Evolutionary conservation across 495 filamentous ascomycete genomes (phyloP), one percentile per base, ranked within the genome.

Genomic region (Penicillium manginii): DNA sequence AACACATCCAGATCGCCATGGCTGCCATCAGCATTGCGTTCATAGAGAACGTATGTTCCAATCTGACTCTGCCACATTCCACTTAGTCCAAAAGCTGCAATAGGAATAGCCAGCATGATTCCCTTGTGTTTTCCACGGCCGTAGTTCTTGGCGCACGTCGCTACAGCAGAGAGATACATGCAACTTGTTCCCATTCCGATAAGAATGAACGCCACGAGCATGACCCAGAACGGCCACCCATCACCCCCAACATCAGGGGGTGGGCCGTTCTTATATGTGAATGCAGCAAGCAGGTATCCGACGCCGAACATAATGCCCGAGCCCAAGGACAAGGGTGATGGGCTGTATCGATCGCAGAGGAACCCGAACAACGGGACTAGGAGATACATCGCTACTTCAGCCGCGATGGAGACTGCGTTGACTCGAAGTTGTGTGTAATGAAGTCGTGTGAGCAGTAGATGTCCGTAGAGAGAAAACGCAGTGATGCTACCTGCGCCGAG

Each of bases 91-190:
- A 96, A 96, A 3, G 89, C 86, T 0, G 94, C 91, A 76, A 98
- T 97, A 7, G 94, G 94, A 51, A 91, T 73, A 21, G 93, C 93
- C 52, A 98, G 77, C 66, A 96, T 92, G 55, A 98, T 71, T 0
- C 94, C 93, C 68, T 92, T 89, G 64, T 96, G 85, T 67, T 88
- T 92, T 3, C 92, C 91, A 39, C 87, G 80, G 18, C 93, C 91
- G 71, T 98, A 97, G 73, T 97, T 98, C 84, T 98, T 98, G 22
- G 93, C 94, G 58, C 92, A 96, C 2, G 93, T 96, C 21, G 94
- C 92, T 29, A 98, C 88, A 0, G 90, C 89, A 35, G 84, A 81
- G 23, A 97, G 69, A 69, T 98, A 97, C 88, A 98, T 91, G 65
- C 82, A 82, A 58, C 88, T 87, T 0, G 94, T 97, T 5, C 87